Conservation (phyloP, 495 filamentous ascomycete genomes). For the Penicillium bovifimosum region DNA sequence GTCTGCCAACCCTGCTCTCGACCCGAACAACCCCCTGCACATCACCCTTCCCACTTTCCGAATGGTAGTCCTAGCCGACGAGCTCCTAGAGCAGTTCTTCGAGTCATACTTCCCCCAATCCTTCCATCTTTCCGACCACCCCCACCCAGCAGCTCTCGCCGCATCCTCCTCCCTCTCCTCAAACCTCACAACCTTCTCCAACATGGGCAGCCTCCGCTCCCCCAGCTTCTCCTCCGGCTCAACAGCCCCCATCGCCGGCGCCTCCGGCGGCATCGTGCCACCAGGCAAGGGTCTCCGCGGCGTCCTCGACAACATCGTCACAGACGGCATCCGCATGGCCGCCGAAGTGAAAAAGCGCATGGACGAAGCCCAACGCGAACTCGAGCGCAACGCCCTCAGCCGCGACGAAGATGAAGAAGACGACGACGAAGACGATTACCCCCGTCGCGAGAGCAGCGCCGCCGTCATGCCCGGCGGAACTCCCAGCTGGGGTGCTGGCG, state of each 20-base stretch:
- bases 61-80: conserved; percentile 96
- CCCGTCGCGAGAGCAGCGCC: conserved; percentile 19
- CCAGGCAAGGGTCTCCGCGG: conserved; percentile 76
- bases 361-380: conserved; percentile 83
- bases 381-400: conserved; percentile 71
- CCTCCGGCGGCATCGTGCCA: conserved; percentile 49
- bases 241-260: conserved; percentile 38
- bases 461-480: conserved; percentile 37
- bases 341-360: conserved; percentile 83
- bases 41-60: conserved; percentile 98
- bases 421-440: conserved; percentile 53
- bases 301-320: conserved; percentile 94
- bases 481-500: conserved; percentile 43
- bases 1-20: conserved; percentile 78
- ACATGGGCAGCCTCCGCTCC: conserved; percentile 50
- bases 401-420: conserved; percentile 74
- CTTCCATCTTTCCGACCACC: conserved; percentile 57
- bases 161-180: conserved; percentile 63
- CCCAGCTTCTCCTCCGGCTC: conserved; percentile 33
- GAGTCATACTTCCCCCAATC: conserved; percentile 71
- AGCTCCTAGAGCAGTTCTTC: conserved; percentile 93
- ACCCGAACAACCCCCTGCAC: conserved; percentile 85
- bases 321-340: conserved; percentile 91
- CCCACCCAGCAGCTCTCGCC: conserved; percentile 33
- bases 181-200: conserved; percentile 76